These are phyloP conservation scores for Trichoderma guizhouense DNA, from an alignment of 2,329 filamentous ascomycete species.

Conservation along the genomic window DNA sequence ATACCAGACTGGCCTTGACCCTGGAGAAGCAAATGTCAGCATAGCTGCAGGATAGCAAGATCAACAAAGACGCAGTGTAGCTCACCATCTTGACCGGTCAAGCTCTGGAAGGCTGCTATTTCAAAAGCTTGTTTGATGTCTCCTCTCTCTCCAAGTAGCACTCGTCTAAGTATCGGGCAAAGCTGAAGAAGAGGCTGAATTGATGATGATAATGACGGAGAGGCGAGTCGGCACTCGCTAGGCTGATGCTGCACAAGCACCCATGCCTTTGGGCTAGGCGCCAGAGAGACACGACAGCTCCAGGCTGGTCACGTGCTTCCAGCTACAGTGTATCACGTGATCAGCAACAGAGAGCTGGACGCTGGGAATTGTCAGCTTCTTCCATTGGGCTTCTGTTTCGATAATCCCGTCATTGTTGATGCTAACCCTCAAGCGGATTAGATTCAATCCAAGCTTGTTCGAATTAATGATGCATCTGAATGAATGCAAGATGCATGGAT, in stretches of 20 bases:
- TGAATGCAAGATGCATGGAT: not conserved
- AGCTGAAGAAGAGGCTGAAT: conserved; percentile 7
- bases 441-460: not conserved
- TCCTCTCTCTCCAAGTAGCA: not conserved
- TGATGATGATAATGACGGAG: conserved; percentile 8
- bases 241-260: conserved; percentile 24
- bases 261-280: conserved; percentile 37
- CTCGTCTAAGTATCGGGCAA: not conserved
- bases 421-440: not conserved
- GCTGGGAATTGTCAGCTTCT: not conserved
- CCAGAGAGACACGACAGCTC: conserved; percentile 46
- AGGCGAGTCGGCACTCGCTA: conserved; percentile 14
- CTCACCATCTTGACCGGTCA: conserved; percentile 36
- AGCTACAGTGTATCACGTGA: not conserved
- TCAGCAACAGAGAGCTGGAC: not conserved
- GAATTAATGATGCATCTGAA: not conserved
- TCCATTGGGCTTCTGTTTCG: not conserved
- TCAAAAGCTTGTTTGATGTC: not conserved
- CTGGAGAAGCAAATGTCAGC: conserved; percentile 39
- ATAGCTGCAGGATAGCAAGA: not conserved
- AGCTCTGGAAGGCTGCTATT: conserved; percentile 29
- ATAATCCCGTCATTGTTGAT: not conserved
- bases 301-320: conserved; percentile 30
- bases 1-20: conserved; percentile 86
- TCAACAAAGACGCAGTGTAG: conserved; percentile 10